phyloP scores from a whole-genome alignment of 1,284 basidiomycete genomes.

The Ganoderma lucidum region DNA sequence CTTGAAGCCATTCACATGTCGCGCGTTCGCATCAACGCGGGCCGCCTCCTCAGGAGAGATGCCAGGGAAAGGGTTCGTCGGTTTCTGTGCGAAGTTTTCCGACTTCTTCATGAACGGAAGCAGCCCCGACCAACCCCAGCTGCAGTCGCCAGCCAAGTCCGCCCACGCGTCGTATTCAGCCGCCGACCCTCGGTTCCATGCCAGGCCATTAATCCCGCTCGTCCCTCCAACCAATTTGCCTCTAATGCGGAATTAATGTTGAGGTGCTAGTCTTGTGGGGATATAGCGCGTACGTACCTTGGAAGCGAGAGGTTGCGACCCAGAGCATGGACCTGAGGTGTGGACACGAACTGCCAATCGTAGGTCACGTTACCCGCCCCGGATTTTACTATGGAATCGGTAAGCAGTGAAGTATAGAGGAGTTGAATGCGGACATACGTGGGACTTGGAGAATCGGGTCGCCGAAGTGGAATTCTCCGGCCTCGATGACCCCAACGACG shows the following conservation, averaged over 20 bases:
- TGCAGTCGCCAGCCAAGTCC: not conserved
- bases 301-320: slow-evolving; percentile 7
- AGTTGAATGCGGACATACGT: not conserved
- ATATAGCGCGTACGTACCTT: not conserved
- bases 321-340: slow-evolving; percentile 1
- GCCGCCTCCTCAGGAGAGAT: slow-evolving; percentile 4
- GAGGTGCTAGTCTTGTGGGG: too few relatives aligned
- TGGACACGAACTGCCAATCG: slow-evolving; percentile 15
- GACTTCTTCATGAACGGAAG: slow-evolving; percentile 19
- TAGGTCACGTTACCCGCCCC: slow-evolving; percentile 7
- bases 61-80: slow-evolving; percentile 10
- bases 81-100: slow-evolving; percentile 1
- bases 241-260: not conserved
- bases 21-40: not conserved
- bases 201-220: slow-evolving; percentile 17
- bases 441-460: slow-evolving; percentile 19
- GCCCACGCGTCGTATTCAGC: slow-evolving; percentile 15
- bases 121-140: slow-evolving; percentile 14
- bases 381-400: not conserved
- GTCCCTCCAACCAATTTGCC: slow-evolving; percentile 15
- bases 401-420: not conserved
- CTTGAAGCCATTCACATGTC: not conserved
- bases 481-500: slow-evolving; percentile 27
- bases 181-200: slow-evolving; percentile 11
- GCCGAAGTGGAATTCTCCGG: slow-evolving; percentile 21